phyloP scores from a whole-genome alignment of 257 asterid genomes.

The Cruciata laevipes region DNA sequence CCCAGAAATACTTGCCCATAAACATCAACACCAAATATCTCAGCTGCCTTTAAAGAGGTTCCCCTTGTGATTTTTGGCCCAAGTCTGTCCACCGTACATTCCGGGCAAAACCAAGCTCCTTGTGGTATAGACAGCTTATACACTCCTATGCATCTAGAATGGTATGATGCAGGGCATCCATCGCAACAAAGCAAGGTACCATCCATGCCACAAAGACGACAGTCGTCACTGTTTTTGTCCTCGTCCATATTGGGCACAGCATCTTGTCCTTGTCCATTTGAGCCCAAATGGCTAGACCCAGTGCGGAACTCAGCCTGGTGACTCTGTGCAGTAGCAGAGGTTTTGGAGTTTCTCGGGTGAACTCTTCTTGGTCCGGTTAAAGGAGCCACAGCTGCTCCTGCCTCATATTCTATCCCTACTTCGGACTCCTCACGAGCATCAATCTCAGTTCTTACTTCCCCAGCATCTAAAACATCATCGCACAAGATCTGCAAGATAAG shows the following conservation, averaged over 20 bases:
- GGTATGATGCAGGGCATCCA: conserved; percentile 81
- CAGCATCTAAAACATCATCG: conserved; percentile 64
- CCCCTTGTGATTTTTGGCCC: conserved; percentile 45
- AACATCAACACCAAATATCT: conserved; percentile 54
- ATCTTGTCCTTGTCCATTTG: conserved; percentile 29
- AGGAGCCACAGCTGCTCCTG: conserved; percentile 27
- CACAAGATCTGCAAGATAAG: conserved; percentile 66
- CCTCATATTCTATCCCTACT: conserved; percentile 52
- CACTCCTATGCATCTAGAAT: conserved; percentile 78
- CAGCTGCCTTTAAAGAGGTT: conserved; percentile 54
- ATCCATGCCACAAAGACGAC: conserved; percentile 89
- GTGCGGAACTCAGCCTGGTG: conserved; percentile 24
- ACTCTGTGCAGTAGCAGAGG: conserved; percentile 36
- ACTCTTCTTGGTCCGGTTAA: conserved; percentile 49
- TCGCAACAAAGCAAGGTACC: conserved; percentile 80
- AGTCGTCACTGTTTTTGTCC: conserved; percentile 79
- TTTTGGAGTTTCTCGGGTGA: conserved; percentile 58
- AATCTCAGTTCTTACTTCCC: conserved; percentile 65
- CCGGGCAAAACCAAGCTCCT: conserved; percentile 86
- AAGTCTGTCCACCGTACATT: conserved; percentile 49
- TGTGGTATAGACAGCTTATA: conserved; percentile 55
- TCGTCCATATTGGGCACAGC: conserved; percentile 36
- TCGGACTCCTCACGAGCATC: conserved; percentile 65
- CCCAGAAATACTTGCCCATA: conserved; percentile 59
- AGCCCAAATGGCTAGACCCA: conserved; percentile 22